Evolutionary conservation across 1,284 basidiomycete genomes (phyloP).

Genomic region (Lentinus polychrous): DNA sequence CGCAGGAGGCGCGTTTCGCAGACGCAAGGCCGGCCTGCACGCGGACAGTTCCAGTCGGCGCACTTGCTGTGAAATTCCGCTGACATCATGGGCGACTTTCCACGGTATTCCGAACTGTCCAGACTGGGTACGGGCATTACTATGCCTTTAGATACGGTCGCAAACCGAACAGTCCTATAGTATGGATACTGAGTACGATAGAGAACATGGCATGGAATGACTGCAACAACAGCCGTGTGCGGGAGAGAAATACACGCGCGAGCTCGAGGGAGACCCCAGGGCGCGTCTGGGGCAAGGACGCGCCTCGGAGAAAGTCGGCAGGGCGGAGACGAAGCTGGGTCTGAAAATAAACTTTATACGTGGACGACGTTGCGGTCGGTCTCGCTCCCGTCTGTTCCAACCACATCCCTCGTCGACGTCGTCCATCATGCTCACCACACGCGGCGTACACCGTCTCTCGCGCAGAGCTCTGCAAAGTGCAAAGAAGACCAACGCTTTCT

Average conservation of each 20-base stretch:
- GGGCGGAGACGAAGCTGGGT: constrained; percentile 19
- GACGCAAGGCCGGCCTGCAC: too few species aligned
- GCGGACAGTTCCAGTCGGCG: too few species aligned
- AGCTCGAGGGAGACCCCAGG: constrained; percentile 4
- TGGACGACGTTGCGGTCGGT: constrained; percentile 19
- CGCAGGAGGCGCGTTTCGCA: too few species aligned
- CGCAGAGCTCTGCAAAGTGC: constrained; percentile 71
- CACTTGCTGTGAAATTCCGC: too few species aligned
- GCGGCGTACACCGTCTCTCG: constrained; percentile 77
- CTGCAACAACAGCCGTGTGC: too few species aligned
- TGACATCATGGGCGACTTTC: too few species aligned
- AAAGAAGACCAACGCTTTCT: constrained; percentile 69
- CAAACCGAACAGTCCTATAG: too few species aligned
- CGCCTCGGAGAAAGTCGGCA: constrained; percentile 26
- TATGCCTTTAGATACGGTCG: too few species aligned
- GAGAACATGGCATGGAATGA: too few species aligned
- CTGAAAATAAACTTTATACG: constrained; percentile 28
- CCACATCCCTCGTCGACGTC: constrained; percentile 26
- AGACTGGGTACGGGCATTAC: too few species aligned
- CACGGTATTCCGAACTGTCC: too few species aligned
- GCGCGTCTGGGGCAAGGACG: constrained; percentile 1
- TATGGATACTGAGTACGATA: too few species aligned
- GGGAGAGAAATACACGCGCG: background rate
- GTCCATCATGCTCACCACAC: constrained; percentile 67
- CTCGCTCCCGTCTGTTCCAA: constrained; percentile 12